phyloP scores from a whole-genome alignment of 1,139 yeast species.

The Suzukiozyma palmioleophila region DNA sequence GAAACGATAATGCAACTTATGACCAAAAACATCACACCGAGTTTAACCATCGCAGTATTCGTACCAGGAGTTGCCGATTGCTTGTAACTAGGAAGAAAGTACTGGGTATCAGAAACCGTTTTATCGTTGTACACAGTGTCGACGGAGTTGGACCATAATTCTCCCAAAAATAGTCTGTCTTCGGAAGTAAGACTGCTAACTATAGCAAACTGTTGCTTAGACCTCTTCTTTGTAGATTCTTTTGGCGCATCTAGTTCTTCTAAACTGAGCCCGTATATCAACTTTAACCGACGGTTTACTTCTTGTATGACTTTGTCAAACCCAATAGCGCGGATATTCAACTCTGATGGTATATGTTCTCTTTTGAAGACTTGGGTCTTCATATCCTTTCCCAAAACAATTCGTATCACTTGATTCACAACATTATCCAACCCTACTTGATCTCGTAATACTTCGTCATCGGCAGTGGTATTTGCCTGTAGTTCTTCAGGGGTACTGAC shows the following conservation, averaged over 20 bases:
- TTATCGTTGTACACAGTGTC: slow-evolving; percentile 3
- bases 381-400: slow-evolving; percentile 21
- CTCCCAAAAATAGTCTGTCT: slow-evolving; percentile 19
- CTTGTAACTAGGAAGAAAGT: slow-evolving; percentile 13
- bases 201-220: slow-evolving; percentile 14
- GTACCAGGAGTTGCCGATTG: slow-evolving; percentile 14
- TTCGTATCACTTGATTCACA: slow-evolving; percentile 19
- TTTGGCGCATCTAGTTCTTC: slow-evolving; percentile 15
- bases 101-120: slow-evolving; percentile 11
- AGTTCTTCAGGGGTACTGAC: slow-evolving; percentile 3
- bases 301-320: slow-evolving; percentile 16
- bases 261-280: slow-evolving; percentile 29
- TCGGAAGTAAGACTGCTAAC: slow-evolving; percentile 17
- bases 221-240: slow-evolving; percentile 7
- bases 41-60: slow-evolving; percentile 25
- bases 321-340: slow-evolving; percentile 12
- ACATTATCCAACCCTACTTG: slow-evolving; percentile 6
- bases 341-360: slow-evolving; percentile 20
- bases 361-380: slow-evolving; percentile 22
- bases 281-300: slow-evolving; percentile 18
- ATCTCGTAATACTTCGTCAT: slow-evolving; percentile 4
- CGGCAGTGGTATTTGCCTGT: slow-evolving; percentile 3
- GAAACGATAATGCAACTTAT: slow-evolving; percentile 27
- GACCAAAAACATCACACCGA: slow-evolving; percentile 25
- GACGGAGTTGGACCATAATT: slow-evolving; percentile 16